phyloP scores from a whole-genome alignment of 2,329 filamentous ascomycete species.

The Alternaria solani region DNA sequence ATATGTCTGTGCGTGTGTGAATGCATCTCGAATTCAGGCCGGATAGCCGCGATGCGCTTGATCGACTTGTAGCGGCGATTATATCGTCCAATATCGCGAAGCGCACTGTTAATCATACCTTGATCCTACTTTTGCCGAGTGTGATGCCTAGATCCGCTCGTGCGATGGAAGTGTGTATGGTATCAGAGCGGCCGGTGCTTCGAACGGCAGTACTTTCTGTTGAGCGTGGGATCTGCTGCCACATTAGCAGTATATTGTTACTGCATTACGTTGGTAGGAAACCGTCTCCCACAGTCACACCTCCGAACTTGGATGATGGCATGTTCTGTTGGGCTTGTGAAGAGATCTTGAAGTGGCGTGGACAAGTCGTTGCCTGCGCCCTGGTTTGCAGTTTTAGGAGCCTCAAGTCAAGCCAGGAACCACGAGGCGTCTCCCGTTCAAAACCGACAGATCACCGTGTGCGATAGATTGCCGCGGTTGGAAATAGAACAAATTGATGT shows the following conservation, averaged over 20 bases:
- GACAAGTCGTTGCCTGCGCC: too few relatives aligned
- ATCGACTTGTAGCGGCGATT: conserved; percentile 16
- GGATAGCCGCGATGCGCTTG: neutral
- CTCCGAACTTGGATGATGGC: too few relatives aligned
- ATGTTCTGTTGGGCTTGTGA: neutral
- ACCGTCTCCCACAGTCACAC: neutral
- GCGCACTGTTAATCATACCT: conserved; percentile 24
- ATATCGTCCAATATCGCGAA: conserved; percentile 21
- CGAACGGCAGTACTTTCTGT: conserved; percentile 10
- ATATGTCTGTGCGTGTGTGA: conserved; percentile 15
- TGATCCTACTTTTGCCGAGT: conserved; percentile 1
- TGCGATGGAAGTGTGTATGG: conserved; percentile 13
- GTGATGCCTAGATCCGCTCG: conserved; percentile 16
- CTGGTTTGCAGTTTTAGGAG: neutral
- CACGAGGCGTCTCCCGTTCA: neutral
- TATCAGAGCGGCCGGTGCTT: neutral
- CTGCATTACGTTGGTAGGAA: neutral
- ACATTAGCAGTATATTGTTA: conserved; percentile 1
- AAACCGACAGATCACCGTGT: too few relatives aligned
- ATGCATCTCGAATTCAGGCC: conserved; percentile 15
- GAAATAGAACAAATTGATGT: neutral
- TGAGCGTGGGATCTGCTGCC: conserved; percentile 21
- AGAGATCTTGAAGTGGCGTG: neutral
- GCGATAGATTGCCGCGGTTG: neutral
- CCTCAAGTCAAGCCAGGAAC: neutral